phyloP scores from a whole-genome alignment of 345 rosid genomes.

The Eucalyptus caleyi region DNA sequence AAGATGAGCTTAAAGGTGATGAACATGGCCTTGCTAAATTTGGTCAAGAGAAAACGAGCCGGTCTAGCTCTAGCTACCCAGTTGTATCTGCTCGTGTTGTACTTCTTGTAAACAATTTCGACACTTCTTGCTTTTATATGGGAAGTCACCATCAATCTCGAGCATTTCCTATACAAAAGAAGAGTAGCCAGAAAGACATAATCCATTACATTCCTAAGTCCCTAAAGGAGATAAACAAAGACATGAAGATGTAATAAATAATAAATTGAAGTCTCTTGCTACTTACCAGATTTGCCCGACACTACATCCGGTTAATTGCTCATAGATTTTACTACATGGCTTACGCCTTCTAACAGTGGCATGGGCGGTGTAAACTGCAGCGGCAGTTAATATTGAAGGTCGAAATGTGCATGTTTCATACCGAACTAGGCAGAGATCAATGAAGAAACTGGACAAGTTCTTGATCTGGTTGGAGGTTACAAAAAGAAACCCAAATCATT shows the following conservation, averaged over 20 bases:
- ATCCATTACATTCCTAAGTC: no score
- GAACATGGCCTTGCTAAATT: neutral
- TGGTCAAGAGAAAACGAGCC: neutral
- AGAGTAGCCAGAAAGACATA: no score
- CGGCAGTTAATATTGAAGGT: slow-evolving; percentile 55
- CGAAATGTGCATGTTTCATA: slow-evolving; percentile 46
- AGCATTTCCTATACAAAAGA: no score
- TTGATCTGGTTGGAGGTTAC: slow-evolving; percentile 16
- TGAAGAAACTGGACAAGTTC: slow-evolving; percentile 36
- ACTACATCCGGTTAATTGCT: no score
- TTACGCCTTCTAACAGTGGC: no score
- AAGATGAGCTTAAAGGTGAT: neutral
- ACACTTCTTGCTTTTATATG: slow-evolving; percentile 5
- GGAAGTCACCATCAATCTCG: neutral
- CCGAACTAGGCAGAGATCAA: slow-evolving; percentile 48
- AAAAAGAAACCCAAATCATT: neutral
- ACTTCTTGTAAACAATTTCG: slow-evolving; percentile 1
- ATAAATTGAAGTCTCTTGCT: no score
- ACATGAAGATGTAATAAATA: no score
- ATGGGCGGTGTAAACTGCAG: slow-evolving; percentile 23
- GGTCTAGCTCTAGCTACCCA: neutral
- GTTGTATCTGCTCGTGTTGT: neutral
- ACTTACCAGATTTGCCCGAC: no score
- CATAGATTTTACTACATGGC: no score
- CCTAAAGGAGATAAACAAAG: no score